phyloP scores from a whole-genome alignment of 2,329 filamentous ascomycete genomes.

The Bisporella sp. region DNA sequence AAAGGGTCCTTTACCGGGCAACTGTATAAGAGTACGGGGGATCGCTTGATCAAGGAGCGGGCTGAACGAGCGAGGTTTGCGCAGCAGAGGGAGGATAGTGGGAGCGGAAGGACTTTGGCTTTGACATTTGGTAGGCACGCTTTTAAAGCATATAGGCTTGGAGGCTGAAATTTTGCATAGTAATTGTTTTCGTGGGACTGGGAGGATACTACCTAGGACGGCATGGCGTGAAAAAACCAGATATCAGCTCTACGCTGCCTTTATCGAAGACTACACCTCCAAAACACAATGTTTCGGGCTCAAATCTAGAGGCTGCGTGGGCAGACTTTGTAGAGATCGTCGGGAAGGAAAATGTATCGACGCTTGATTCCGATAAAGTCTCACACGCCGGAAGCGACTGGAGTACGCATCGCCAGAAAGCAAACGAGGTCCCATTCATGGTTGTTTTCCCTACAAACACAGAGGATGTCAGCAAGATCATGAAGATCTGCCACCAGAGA shows the following conservation, averaged over 20 bases:
- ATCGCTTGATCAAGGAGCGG: conserved; percentile 47
- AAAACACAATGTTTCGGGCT: conserved; percentile 49
- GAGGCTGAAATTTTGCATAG: not conserved
- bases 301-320: conserved; percentile 64
- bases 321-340: conserved; percentile 59
- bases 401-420: conserved; percentile 49
- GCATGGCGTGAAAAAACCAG: conserved; percentile 42
- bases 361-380: conserved; percentile 45
- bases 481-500: conserved; percentile 79
- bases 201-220: conserved; percentile 50
- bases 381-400: conserved; percentile 54
- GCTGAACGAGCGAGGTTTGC: conserved; percentile 46
- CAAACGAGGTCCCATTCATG: conserved; percentile 52
- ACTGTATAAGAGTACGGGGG: conserved; percentile 50
- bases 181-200: conserved; percentile 21
- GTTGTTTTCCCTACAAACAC: conserved; percentile 73
- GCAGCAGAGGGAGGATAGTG: conserved; percentile 31
- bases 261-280: conserved; percentile 44
- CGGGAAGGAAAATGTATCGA: conserved; percentile 59
- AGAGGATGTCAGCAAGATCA: conserved; percentile 76
- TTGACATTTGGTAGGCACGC: conserved; percentile 44
- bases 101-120: conserved; percentile 39
- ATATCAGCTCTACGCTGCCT: conserved; percentile 52
- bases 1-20: conserved; percentile 46
- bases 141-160: not conserved